Evolutionary conservation across 176 grass and related monocot genomes (phyloP), one percentile per base, ranked within the genome.

Genomic region (Elaeis guineensis): DNA sequence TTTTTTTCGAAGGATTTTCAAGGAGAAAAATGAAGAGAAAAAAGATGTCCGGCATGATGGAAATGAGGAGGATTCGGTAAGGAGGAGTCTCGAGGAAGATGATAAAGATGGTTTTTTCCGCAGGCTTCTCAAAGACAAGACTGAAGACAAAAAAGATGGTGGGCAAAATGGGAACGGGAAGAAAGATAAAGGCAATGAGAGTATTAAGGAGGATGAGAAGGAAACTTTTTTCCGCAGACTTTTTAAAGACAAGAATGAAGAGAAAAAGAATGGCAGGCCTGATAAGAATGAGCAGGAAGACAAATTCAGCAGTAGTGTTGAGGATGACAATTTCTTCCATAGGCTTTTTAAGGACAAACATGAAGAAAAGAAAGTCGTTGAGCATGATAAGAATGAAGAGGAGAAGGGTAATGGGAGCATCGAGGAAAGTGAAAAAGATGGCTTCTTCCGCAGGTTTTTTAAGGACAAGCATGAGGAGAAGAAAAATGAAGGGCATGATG

Each of bases 291-390:
- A 91, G 50, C 66, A 82, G 4, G 73, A 75, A 3, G 57, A 72
- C 4, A 83, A 61, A 58, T 62, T 66, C 21, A 77, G 62, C 62
- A 88, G 58, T 61, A 82, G 61, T 51, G 23, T 55, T 54, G 84
- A 94, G 4, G 89, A 94, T 9, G 84, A 77, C 23, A 92, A 78
- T 75, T 80, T 98, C 65, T 98, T 98, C 28, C 79, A 77, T 18
- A 75, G 93, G 66, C 70, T 98, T 85, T 98, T 98, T 69, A 98
- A 98, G 79, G 93, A 98, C 61, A 98, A 98, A 58, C 83, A 76
- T 83, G 93, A 98, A 76, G 90, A 86, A 55, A 90, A 78, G 73
- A 95, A 86, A 50, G 79, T 63, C 50, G 50, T 63, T 54, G 51
- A 64, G 52, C 77, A 82, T 76, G 74, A 81, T 7, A 79, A 75